Evolutionary conservation across 345 rosid genomes (phyloP).

Genomic region (Lagerstroemia speciosa): DNA sequence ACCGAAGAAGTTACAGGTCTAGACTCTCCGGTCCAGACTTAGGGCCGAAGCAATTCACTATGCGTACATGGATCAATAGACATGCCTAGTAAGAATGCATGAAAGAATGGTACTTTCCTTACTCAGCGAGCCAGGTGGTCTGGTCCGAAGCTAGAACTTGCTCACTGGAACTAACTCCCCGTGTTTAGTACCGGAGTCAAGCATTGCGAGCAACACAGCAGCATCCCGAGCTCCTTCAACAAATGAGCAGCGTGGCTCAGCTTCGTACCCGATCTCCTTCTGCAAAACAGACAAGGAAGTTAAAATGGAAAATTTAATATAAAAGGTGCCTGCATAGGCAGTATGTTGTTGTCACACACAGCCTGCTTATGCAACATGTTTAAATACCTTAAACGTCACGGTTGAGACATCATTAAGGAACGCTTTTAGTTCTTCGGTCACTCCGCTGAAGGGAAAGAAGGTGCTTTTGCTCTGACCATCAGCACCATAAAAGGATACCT

Average conservation of each 20-base stretch:
- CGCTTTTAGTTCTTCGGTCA: conserved; percentile 72
- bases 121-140: not conserved
- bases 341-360: not conserved
- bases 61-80: not conserved
- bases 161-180: conserved; percentile 57
- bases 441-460: conserved; percentile 85
- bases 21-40: not conserved
- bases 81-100: not conserved
- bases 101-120: not conserved
- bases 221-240: conserved; percentile 89
- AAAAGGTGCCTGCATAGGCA: not conserved
- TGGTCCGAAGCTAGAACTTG: conserved; percentile 29
- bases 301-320: not conserved
- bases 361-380: not conserved
- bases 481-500: conserved; percentile 50
- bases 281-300: conserved; percentile 16
- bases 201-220: conserved; percentile 87
- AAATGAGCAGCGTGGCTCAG: conserved; percentile 63
- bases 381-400: conserved; percentile 45
- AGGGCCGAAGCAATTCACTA: not conserved
- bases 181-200: conserved; percentile 62
- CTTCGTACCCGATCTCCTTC: conserved; percentile 37
- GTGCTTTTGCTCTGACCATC: conserved; percentile 47
- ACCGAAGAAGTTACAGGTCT: not conserved
- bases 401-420: conserved; percentile 60